Base-by-base conservation (phyloP, 352 stramenopile species). In the Phytophthora melonis region DNA sequence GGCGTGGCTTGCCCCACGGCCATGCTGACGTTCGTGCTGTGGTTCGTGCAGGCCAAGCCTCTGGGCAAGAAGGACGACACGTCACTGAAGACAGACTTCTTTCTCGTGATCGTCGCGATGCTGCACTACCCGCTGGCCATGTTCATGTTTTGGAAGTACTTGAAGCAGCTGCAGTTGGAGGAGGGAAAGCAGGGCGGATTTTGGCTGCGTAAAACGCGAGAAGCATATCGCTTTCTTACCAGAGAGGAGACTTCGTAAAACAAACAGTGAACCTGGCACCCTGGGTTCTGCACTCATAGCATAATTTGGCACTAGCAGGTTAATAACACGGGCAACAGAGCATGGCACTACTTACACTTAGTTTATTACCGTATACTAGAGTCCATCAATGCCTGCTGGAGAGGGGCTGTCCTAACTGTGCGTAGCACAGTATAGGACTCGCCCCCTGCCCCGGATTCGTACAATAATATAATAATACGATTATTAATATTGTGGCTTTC, bases 61-160 rank as follows among this genome's bases (percentile, higher is more conserved):
- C 72, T 93, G 64, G 73, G 77, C 41, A 83, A 91, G 70, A 77
- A 81, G 16, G 82, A 90, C 79, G 81, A 90, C 60, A 77, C 85
- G 39, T 79, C 68, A 34, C 63, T 88, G 57, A 84, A 81, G 47
- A 79, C 72, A n/a, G 80, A 79, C 50, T 91, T 90, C 68, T 76
- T 91, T n/a, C 43, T 91, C 19, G 90, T 82, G 67, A 75, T 93
- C 19, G 72, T 91, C 36, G 81, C 86, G 18, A 74, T 85, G n/a
- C 41, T 89, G 56, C 81, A 89, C 58, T 93, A 86, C 65, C 66
- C 84, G 10, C 60, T 85, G 55, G 74, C 59, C 8, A 57, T 76
- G 39, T 72, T 75, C 30, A 70, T 79, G 21, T 82, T 82, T 10
- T 75, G 73, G 32, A 73, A 80, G 50, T 66, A 87, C 65, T 2